These are phyloP conservation scores for Colletotrichum chrysophilum DNA, from an alignment of 2,329 filamentous ascomycete genomes.

Conservation along the genomic window DNA sequence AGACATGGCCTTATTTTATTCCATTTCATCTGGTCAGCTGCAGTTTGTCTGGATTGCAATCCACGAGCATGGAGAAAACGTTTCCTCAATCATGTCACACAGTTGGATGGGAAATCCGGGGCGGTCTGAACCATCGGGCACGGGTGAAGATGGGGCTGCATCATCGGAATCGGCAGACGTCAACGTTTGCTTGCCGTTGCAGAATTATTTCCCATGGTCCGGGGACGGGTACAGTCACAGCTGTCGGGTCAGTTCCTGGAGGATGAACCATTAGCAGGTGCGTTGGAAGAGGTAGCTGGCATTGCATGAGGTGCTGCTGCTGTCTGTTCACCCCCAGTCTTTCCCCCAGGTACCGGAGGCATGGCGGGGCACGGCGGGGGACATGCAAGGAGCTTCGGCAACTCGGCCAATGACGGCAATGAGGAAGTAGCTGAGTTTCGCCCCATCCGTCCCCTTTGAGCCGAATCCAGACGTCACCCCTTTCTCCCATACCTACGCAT, in stretches of 20 bases:
- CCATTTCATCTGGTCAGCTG: not conserved
- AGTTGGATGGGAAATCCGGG: not conserved
- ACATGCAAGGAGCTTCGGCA: constrained; percentile 39
- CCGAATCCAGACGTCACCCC: constrained; percentile 31
- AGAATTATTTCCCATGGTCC: constrained; percentile 6
- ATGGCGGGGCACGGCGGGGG: constrained; percentile 20
- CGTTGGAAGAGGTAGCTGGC: not conserved
- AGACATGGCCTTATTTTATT: not conserved
- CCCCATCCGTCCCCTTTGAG: constrained; percentile 37
- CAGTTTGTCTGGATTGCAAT: not conserved
- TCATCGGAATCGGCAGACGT: constrained; percentile 11
- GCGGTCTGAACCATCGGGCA: not conserved
- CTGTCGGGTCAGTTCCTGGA: not conserved
- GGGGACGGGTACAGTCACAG: not conserved
- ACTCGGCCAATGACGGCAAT: constrained; percentile 51
- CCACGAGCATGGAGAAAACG: not conserved
- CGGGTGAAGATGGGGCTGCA: not conserved
- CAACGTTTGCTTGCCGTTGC: not conserved
- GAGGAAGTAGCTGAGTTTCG: constrained; percentile 17
- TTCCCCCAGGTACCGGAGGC: not conserved
- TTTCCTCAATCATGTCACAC: not conserved
- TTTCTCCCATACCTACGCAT: not conserved
- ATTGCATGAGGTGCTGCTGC: not conserved
- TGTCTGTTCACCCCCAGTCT: not conserved
- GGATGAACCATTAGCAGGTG: not conserved